Conservation (phyloP, 768 basidiomycete genomes). For the Boletus reticulatus region DNA sequence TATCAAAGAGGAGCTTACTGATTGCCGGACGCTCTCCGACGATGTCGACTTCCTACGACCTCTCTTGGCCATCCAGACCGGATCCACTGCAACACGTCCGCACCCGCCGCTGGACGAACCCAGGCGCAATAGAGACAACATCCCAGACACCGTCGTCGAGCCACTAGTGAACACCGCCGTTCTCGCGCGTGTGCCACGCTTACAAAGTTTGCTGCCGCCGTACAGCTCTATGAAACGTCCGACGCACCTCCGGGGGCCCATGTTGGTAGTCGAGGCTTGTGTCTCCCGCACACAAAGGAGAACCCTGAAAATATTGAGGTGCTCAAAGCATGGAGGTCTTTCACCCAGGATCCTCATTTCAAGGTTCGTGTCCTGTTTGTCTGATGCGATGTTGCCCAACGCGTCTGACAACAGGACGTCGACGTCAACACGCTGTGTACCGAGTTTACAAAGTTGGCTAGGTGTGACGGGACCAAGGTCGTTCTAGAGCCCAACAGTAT, state of each 20-base stretch:
- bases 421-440: constrained; percentile 78
- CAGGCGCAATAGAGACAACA: too few relatives aligned
- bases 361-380: constrained; percentile 48
- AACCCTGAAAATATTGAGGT: constrained; percentile 77
- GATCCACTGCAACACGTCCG: not conserved
- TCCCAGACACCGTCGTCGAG: too few relatives aligned
- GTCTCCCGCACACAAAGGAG: constrained; percentile 64
- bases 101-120: constrained; percentile 4
- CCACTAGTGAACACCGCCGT: too few relatives aligned
- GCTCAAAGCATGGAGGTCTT: constrained; percentile 73
- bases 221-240: constrained; percentile 38
- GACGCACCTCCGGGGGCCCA: constrained; percentile 46
- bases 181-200: too few relatives aligned
- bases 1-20: not conserved
- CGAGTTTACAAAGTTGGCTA: constrained; percentile 78
- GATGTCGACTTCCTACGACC: too few relatives aligned
- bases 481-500: constrained; percentile 59
- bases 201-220: too few relatives aligned
- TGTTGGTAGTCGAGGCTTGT: constrained; percentile 64
- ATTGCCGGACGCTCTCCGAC: too few relatives aligned
- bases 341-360: constrained; percentile 72
- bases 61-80: not conserved
- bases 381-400: not conserved
- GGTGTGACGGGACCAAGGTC: constrained; percentile 81
- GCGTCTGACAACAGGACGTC: constrained; percentile 46